Evolutionary conservation across 352 stramenopile genomes (phyloP), one percentile per base, ranked within the genome.

Genomic region (Plasmopara muralis): DNA sequence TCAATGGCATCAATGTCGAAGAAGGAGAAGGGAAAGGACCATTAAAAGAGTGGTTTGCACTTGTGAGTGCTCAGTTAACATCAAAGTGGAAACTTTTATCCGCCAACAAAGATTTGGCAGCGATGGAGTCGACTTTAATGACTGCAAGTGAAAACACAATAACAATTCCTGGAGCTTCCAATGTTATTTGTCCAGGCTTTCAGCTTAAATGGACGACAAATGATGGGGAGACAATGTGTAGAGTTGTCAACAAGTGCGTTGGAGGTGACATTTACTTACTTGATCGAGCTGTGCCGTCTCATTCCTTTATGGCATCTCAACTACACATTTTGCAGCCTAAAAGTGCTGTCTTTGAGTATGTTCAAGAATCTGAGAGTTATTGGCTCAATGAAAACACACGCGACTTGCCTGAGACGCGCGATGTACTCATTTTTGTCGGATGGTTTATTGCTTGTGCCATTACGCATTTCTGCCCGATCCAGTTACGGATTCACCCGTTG

Each of bases 21-120:
- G 80, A 90, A 72, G 77, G 80, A 31, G 79, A 89, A 70, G 79
- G 79, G 9, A 82, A 75, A 48, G 79, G 77, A 0, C 79, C 79
- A 8, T 40, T 90, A 10, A 90, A 87, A 43, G 80, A 90, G 57
- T 90, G 80, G 80, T 79, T 86, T 50, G 47, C 52, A 8, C 49
- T 90, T 0, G 41, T 90, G 0, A 62, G 65, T 10, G 41, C 13
- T 2, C 60, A 74, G 5, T 46, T 87, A 38, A 40, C 52, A 4
- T 68, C 72, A 16, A 83, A 76, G 47, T 87, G 75, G 78, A 63
- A 57, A 10, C 43, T 55, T 25, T 33, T 86, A 34, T 51, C 59
- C 1, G 31, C 44, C 9, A 16, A 12, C 7, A 59, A 39, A 4
- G 5, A 49, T 38, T 43, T 42, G 8, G 16, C 34, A 2, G 56